Conservation (phyloP, 768 basidiomycete genomes). For the Russula virescens region DNA sequence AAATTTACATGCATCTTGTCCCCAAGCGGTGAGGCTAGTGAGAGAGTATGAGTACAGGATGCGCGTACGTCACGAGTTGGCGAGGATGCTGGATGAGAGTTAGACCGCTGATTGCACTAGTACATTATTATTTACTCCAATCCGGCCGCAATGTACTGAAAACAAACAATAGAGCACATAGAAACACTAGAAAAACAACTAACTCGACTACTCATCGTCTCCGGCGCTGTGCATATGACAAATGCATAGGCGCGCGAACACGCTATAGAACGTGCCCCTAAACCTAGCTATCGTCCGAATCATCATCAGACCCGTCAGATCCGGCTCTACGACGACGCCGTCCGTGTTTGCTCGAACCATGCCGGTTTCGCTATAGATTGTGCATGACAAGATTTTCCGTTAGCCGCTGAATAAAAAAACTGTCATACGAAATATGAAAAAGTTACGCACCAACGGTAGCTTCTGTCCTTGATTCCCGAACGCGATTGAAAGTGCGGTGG, state of each 20-base stretch:
- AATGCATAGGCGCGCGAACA: not conserved
- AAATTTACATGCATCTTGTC: constrained; percentile 29
- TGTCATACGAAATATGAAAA: constrained; percentile 9
- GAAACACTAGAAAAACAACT: constrained; percentile 7
- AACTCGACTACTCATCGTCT: not conserved
- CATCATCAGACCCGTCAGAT: constrained; percentile 63
- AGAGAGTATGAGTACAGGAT: constrained; percentile 50
- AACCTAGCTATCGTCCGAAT: constrained; percentile 51
- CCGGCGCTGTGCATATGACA: not conserved
- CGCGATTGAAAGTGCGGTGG: constrained; percentile 84
- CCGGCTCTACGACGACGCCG: constrained; percentile 53
- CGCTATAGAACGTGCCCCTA: not conserved
- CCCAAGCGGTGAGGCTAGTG: constrained; percentile 38
- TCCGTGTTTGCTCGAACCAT: constrained; percentile 60
- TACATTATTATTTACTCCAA: constrained; percentile 25
- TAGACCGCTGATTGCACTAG: constrained; percentile 15
- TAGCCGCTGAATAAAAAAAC: constrained; percentile 23
- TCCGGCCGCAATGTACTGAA: constrained; percentile 1
- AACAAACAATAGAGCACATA: not conserved
- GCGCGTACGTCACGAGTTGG: constrained; percentile 29
- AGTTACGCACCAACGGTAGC: constrained; percentile 59
- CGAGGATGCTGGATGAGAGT: constrained; percentile 15
- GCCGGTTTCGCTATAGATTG: constrained; percentile 63
- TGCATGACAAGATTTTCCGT: constrained; percentile 17
- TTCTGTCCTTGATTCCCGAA: constrained; percentile 90